Evolutionary conservation across 2,329 filamentous ascomycete genomes (phyloP), one percentile per base, ranked within the genome.

Genomic region (Aspergillus sp.): DNA sequence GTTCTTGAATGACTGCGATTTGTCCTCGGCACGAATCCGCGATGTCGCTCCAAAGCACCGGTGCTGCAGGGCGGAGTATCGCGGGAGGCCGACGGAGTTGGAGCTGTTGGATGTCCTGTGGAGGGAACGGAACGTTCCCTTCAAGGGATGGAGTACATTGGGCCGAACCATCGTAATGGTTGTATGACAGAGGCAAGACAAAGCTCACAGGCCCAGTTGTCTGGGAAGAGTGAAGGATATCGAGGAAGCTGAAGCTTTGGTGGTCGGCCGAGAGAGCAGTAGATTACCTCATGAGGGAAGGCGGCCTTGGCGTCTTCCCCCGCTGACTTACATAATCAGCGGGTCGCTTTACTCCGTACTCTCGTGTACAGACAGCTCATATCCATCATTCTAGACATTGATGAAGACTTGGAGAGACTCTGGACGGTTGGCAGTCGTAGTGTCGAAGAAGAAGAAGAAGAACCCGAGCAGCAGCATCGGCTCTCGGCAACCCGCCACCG

Each of bases 1-100:
- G 32, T 77, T 76, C 63, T 82, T 80, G 71, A 86, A 86, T 1
- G 79, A 77, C 53, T 71, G 72, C 24, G 55, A 58, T 47, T 69
- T 66, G 32, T 70, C 64, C 40, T 66, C 63, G 38, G 60, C 59
- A 38, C 30, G 54, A 45, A 33, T 55, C 16, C 51, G 57, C 13
- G 52, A 33, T 17, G 65, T 66, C 9, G 46, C 50, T 11, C 55
- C 58, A 40, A 69, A 64, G 8, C 55, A 45, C 45, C 66, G 55
- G n/a, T 52, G 50, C 22, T 60, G 64, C 20, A 47, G 24, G 17
- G 53, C 13, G 45, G 40, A 14, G 49, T 36, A 36, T 30, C 14
- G 38, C 43, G 45, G 33, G 36, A 38, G 14, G 56, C 19, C 11
- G 38, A 16, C 38, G 19, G 46, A 33, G 19, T 30, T 24, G 38